A percentile compares a stretch with the other conserved stretches of the same genome.
These are phyloP conservation scores for Aspergillus kassunensis DNA, from an alignment of 495 filamentous ascomycete species.

Conservation along the genomic window DNA sequence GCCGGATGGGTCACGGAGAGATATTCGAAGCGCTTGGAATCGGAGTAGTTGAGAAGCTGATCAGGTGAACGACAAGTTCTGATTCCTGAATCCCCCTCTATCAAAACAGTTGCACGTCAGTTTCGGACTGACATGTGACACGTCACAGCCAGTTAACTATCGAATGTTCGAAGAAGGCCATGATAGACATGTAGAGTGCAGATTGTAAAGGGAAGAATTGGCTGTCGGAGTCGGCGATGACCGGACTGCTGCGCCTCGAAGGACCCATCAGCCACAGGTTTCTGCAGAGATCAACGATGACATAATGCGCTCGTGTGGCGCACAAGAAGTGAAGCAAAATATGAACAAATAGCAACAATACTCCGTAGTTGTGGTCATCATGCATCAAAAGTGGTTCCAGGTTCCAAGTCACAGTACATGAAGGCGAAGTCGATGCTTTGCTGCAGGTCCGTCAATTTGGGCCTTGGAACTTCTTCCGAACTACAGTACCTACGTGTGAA, in stretches of 20 bases:
- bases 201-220: too few species aligned
- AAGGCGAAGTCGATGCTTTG: neutral
- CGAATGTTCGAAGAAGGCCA: neutral
- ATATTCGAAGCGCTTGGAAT: constrained; percentile 2
- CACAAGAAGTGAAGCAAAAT: neutral
- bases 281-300: constrained; percentile 20
- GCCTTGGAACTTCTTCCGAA: too few species aligned
- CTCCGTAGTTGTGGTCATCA: too few species aligned
- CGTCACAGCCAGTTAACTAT: neutral
- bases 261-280: constrained; percentile 17
- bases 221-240: constrained; percentile 15
- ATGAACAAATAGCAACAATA: too few species aligned
- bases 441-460: neutral
- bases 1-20: constrained; percentile 7
- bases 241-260: constrained; percentile 24
- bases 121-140: neutral
- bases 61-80: neutral
- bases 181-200: neutral
- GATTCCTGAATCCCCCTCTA: too few species aligned
- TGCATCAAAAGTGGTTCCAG: too few species aligned
- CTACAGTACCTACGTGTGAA: too few species aligned
- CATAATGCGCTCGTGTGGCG: constrained; percentile 6
- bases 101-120: neutral
- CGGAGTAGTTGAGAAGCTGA: neutral
- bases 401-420: too few species aligned